A percentile compares a stretch with the other conserved stretches of the same genome.
Evolutionary conservation across 768 basidiomycete genomes (phyloP).

Genomic region (Chalciporus pseudorubinellus): DNA sequence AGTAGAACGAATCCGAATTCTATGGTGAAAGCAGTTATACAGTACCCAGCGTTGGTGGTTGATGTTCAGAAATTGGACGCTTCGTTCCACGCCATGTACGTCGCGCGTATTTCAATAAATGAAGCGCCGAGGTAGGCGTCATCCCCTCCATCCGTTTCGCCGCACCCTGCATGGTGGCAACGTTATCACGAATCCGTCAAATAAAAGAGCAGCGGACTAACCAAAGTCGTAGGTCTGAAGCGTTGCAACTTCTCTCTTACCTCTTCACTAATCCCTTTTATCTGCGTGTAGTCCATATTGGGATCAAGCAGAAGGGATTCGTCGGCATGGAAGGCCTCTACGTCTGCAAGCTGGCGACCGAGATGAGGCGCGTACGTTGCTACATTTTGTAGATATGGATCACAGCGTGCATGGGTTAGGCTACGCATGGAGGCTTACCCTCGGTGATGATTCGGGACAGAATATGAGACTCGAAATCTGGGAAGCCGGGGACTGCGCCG

Average conservation of each 20-base stretch:
- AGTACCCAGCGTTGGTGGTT: neutral
- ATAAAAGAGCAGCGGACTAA: constrained; percentile 27
- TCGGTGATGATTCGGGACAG: constrained; percentile 67
- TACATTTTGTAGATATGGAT: constrained; percentile 26
- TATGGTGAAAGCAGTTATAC: neutral
- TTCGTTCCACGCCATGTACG: constrained; percentile 28
- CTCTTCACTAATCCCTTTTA: constrained; percentile 74
- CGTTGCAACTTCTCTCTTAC: constrained; percentile 60
- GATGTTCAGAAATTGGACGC: neutral
- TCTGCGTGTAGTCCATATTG: constrained; percentile 61
- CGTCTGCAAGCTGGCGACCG: constrained; percentile 69
- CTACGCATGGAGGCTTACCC: constrained; percentile 42
- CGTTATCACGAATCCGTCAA: neutral
- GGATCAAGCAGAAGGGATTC: constrained; percentile 70
- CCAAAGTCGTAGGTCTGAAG: constrained; percentile 69
- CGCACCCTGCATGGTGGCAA: constrained; percentile 58
- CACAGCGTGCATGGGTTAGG: neutral
- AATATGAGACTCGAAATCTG: constrained; percentile 46
- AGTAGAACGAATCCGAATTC: neutral
- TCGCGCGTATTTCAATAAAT: constrained; percentile 62
- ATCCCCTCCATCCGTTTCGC: constrained; percentile 93
- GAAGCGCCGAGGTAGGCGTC: constrained; percentile 76
- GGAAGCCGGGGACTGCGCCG: constrained; percentile 40
- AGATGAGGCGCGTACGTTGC: constrained; percentile 64
- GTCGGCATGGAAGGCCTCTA: constrained; percentile 71